phyloP scores from a whole-genome alignment of 1,284 basidiomycete species.

The Trametes hirsuta region DNA sequence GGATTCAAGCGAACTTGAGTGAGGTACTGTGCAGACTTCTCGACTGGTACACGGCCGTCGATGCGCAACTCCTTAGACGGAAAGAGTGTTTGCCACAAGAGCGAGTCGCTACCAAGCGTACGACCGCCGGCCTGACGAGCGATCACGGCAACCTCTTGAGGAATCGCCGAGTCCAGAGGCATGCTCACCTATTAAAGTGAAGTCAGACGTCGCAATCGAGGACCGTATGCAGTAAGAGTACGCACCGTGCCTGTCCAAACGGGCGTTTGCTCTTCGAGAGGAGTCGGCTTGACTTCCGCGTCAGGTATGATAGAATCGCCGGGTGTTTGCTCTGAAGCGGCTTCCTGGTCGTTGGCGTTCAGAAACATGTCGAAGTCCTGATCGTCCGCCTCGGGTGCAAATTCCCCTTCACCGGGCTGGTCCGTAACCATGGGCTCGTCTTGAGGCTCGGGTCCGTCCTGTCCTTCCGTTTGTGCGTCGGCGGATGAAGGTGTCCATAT shows the following conservation, averaged over 20 bases:
- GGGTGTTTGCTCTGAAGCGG: conserved; percentile 49
- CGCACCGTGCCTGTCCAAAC: conserved; percentile 78
- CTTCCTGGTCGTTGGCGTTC: conserved; percentile 56
- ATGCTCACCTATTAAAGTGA: conserved; percentile 60
- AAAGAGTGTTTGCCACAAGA: conserved; percentile 73
- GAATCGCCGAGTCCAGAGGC: conserved; percentile 72
- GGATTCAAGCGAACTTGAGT: conserved; percentile 75
- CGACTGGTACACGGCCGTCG: conserved; percentile 80
- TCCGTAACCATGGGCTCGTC: conserved; percentile 32
- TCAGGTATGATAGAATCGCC: conserved; percentile 37
- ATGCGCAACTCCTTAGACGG: conserved; percentile 68
- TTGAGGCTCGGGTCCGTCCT: conserved; percentile 26
- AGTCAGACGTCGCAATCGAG: background rate
- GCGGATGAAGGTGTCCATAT: conserved; percentile 52
- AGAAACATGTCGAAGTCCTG: conserved; percentile 85
- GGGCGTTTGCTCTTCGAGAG: conserved; percentile 54
- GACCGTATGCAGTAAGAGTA: conserved; percentile 11
- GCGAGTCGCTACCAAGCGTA: conserved; percentile 53
- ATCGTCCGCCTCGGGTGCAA: conserved; percentile 59
- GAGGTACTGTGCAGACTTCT: conserved; percentile 76
- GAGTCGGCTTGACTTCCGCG: conserved; percentile 37
- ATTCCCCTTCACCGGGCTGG: conserved; percentile 41
- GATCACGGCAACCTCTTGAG: conserved; percentile 64
- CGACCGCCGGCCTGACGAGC: conserved; percentile 77
- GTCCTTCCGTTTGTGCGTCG: conserved; percentile 1